These are phyloP conservation scores for Entelexis paramagnoliae DNA, from an alignment of 1,139 yeast genomes.

Conservation along the genomic window DNA sequence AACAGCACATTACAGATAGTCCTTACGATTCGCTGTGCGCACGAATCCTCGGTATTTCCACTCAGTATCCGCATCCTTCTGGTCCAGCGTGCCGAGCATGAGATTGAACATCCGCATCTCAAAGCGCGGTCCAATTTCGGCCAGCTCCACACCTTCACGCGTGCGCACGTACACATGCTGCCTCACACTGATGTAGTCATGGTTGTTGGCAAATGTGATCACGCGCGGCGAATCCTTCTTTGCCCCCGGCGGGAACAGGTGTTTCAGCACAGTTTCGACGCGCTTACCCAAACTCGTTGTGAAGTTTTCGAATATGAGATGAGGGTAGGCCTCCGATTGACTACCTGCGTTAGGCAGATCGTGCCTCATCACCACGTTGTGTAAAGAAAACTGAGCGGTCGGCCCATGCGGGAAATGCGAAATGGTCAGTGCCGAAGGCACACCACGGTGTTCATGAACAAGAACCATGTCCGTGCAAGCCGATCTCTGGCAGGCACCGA, in stretches of 20 bases:
- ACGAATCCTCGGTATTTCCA: conserved; percentile 92
- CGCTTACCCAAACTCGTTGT: conserved; percentile 75
- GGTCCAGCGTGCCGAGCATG: conserved; percentile 80
- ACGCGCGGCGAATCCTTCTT: conserved; percentile 82
- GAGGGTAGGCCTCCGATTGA: conserved; percentile 87
- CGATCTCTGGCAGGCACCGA: conserved; percentile 68
- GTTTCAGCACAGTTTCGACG: conserved; percentile 70
- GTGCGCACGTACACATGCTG: conserved; percentile 91
- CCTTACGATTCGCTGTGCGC: conserved; percentile 90
- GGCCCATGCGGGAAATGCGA: conserved; percentile 99
- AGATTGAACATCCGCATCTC: conserved; percentile 90
- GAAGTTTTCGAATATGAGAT: conserved; percentile 84
- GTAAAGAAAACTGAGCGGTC: conserved; percentile 84
- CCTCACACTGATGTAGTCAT: conserved; percentile 85
- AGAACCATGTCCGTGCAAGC: conserved; percentile 74
- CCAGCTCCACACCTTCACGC: conserved; percentile 74
- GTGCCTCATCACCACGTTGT: conserved; percentile 88
- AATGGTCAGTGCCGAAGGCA: conserved; percentile 84
- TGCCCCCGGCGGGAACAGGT: conserved; percentile 94
- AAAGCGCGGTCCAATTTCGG: conserved; percentile 97
- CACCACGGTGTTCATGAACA: conserved; percentile 95
- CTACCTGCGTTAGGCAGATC: conserved; percentile 75
- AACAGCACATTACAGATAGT: conserved; percentile 43
- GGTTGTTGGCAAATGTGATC: conserved; percentile 78
- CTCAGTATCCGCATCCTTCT: conserved; percentile 95